Evolutionary conservation across 169 alveolate species (phyloP).

Genomic region (Neospora caninum): DNA sequence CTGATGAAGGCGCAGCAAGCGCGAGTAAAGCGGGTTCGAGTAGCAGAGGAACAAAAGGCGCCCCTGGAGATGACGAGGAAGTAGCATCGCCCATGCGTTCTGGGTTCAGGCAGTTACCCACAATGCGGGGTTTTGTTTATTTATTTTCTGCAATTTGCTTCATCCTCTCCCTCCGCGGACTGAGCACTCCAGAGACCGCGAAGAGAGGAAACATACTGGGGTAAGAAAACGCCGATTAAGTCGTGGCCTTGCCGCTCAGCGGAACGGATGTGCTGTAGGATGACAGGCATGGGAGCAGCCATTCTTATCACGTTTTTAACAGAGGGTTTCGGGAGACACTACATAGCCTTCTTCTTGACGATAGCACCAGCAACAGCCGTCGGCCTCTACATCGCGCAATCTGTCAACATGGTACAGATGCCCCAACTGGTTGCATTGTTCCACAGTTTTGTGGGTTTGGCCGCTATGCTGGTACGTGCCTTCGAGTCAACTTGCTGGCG

Average conservation of each 20-base stretch:
- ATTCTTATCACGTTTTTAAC: slow-evolving; percentile 70
- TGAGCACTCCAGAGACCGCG: slow-evolving; percentile 75
- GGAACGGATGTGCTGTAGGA: slow-evolving; percentile 40
- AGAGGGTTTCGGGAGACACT: slow-evolving; percentile 72
- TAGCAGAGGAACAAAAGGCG: slow-evolving; percentile 48
- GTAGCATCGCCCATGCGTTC: slow-evolving; percentile 44
- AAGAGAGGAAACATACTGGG: slow-evolving; percentile 76
- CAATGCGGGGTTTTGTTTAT: slow-evolving; percentile 69
- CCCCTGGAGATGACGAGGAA: slow-evolving; percentile 41
- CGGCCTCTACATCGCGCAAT: slow-evolving; percentile 62
- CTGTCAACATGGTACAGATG: slow-evolving; percentile 71
- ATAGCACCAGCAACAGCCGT: slow-evolving; percentile 70
- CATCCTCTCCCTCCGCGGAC: slow-evolving; percentile 74
- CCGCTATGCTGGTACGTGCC: slow-evolving; percentile 92
- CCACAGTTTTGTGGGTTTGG: slow-evolving; percentile 95
- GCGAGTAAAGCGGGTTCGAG: background rate
- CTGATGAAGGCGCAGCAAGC: background rate
- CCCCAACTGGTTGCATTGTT: slow-evolving; percentile 95
- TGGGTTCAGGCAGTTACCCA: slow-evolving; percentile 59
- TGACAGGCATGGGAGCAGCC: slow-evolving; percentile 75
- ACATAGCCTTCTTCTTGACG: slow-evolving; percentile 61
- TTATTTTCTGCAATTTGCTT: slow-evolving; percentile 71
- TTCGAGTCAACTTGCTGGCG: background rate
- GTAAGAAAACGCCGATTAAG: slow-evolving; percentile 17
- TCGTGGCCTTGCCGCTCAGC: too few species aligned